These are phyloP conservation scores for Trypanosoma brucei DNA, from an alignment of 208 protist species.

Conservation along the genomic window DNA sequence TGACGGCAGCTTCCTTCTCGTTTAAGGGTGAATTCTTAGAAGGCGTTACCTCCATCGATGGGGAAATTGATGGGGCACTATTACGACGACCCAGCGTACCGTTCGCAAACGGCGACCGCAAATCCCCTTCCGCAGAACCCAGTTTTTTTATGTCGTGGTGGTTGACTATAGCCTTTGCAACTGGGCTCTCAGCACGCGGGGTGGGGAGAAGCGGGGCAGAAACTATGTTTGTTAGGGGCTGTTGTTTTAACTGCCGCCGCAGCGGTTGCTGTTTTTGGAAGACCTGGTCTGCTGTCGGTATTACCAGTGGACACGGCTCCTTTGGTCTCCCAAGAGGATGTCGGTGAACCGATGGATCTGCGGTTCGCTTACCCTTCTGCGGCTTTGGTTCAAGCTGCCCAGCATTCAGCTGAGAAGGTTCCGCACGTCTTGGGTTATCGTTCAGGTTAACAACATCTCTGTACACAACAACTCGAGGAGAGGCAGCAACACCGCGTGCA, in stretches of 20 bases:
- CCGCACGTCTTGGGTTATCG: neutral
- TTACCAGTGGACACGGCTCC: neutral
- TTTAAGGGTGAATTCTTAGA: neutral
- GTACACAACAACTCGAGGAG: neutral
- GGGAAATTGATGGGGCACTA: constrained; percentile 10
- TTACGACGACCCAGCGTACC: neutral
- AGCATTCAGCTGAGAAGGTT: neutral
- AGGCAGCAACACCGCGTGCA: neutral
- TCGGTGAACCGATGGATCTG: neutral
- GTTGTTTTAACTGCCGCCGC: neutral
- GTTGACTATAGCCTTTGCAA: neutral
- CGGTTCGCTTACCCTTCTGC: neutral
- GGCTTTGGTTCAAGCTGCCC: neutral
- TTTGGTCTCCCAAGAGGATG: neutral
- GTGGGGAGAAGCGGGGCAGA: neutral
- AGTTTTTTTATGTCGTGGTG: neutral
- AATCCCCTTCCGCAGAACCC: neutral
- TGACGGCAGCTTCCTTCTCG: neutral
- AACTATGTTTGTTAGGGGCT: neutral
- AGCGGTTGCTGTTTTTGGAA: neutral
- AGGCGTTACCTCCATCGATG: neutral
- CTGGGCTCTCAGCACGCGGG: neutral
- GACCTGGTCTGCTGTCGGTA: neutral
- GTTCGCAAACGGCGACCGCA: neutral
- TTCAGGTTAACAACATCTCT: neutral